Percentiles rank a stretch among this genome's conserved stretches.
Conservation (phyloP, 179 eudicot genomes). For the Actinidia arguta region DNA sequence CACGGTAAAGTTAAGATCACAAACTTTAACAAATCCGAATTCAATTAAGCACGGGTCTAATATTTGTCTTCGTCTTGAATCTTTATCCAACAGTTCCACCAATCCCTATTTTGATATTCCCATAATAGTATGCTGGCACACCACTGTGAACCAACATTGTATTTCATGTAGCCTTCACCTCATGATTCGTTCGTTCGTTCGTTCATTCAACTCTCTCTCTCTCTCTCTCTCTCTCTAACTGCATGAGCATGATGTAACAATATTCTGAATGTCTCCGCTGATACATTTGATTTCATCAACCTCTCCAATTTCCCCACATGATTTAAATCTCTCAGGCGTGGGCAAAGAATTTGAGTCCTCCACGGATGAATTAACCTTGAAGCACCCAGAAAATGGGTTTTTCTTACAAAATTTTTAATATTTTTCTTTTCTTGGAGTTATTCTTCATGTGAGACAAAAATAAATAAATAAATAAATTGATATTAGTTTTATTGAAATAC, state of each 20-base stretch:
- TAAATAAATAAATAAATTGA: no score
- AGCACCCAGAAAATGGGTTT: slow-evolving; percentile 13
- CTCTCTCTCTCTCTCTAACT: no score
- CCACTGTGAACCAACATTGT: neutral
- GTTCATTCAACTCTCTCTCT: neutral
- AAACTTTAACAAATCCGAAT: no score
- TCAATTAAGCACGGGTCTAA: no score
- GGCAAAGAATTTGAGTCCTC: slow-evolving; percentile 17
- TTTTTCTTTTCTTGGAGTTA: neutral
- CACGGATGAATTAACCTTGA: slow-evolving; percentile 22
- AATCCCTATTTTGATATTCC: neutral
- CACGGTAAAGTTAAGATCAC: no score
- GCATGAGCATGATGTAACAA: slow-evolving; percentile 6
- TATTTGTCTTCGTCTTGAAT: neutral
- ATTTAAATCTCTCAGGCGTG: neutral
- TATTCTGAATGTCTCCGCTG: neutral
- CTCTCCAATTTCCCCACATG: slow-evolving; percentile 16
- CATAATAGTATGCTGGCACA: neutral
- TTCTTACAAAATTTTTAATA: neutral
- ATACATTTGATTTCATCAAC: neutral
- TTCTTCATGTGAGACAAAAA: neutral
- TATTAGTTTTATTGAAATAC: neutral
- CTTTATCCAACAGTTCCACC: slow-evolving; percentile 7
- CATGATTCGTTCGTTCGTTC: no score
- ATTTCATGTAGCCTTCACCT: neutral